Conservation (phyloP, 495 filamentous ascomycete species). For the Hyaloscypha bicolor region DNA sequence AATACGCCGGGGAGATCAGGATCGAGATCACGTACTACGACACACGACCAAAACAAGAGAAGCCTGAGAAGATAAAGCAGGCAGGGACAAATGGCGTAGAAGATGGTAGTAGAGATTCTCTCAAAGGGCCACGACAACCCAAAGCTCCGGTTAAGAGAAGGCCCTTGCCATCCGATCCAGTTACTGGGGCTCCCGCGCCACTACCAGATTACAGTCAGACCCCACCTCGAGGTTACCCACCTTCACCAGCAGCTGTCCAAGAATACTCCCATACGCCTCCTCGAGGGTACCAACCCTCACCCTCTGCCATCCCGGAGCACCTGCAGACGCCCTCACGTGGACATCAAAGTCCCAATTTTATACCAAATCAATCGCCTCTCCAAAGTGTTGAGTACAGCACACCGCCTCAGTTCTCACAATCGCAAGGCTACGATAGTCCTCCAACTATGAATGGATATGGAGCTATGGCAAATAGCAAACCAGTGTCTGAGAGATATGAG, state of each 20-base stretch:
- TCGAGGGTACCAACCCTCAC: slow-evolving; percentile 40
- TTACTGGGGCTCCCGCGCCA: slow-evolving; percentile 49
- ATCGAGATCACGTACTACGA: slow-evolving; percentile 98
- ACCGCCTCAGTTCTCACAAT: slow-evolving; percentile 23
- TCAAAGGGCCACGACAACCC: slow-evolving; percentile 55
- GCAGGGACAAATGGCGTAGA: slow-evolving; percentile 28
- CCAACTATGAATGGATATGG: slow-evolving; percentile 25
- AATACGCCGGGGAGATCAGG: slow-evolving; percentile 92
- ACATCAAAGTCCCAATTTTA: slow-evolving; percentile 30
- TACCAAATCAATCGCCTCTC: slow-evolving; percentile 44
- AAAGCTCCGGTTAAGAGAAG: slow-evolving; percentile 70
- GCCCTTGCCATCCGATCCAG: slow-evolving; percentile 74
- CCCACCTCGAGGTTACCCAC: slow-evolving; percentile 25
- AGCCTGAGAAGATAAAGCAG: slow-evolving; percentile 27
- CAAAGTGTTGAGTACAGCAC: slow-evolving; percentile 48
- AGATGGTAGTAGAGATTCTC: slow-evolving; percentile 33
- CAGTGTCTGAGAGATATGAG: slow-evolving; percentile 21
- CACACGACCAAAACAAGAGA: slow-evolving; percentile 71
- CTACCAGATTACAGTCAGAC: slow-evolving; percentile 39
- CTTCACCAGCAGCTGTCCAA: slow-evolving; percentile 27
- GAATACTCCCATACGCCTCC: slow-evolving; percentile 46
- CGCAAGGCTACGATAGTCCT: slow-evolving; percentile 22
- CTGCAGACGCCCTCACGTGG: slow-evolving; percentile 29
- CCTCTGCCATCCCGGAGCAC: slow-evolving; percentile 33
- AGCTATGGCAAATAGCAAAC: slow-evolving; percentile 6